Conservation (phyloP, 768 basidiomycete species). For the Antrodiella citrinella region DNA sequence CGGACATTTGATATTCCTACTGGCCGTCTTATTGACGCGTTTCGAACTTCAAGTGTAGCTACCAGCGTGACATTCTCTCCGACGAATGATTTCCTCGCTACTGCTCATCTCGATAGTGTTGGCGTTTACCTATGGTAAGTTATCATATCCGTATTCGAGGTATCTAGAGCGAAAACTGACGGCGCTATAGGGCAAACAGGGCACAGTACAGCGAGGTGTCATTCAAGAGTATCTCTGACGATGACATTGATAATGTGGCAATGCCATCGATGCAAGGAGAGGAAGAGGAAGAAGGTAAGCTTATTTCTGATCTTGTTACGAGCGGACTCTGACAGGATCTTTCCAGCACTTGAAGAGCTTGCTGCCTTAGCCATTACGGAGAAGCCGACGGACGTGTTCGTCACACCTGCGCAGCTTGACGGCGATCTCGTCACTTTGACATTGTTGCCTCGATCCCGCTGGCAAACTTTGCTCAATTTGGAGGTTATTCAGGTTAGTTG, state of each 20-base stretch:
- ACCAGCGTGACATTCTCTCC: conserved; percentile 92
- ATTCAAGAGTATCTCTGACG: conserved; percentile 68
- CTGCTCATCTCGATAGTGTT: conserved; percentile 88
- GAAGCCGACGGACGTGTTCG: conserved; percentile 59
- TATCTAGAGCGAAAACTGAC: conserved; percentile 7
- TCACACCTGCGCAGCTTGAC: conserved; percentile 82
- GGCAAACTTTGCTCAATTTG: conserved; percentile 95
- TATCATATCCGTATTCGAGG: neutral
- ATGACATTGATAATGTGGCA: conserved; percentile 57
- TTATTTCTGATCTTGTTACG: neutral
- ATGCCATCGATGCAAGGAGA: conserved; percentile 83
- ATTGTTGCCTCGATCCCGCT: conserved; percentile 81
- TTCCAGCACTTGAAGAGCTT: conserved; percentile 62
- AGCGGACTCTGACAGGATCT: conserved; percentile 1
- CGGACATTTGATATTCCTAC: conserved; percentile 96
- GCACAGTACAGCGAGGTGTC: conserved; percentile 88
- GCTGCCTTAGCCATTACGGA: conserved; percentile 56
- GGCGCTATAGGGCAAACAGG: conserved; percentile 72
- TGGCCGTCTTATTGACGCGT: conserved; percentile 85
- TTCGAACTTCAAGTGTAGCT: conserved; percentile 79
- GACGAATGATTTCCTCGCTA: conserved; percentile 91
- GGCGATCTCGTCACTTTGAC: conserved; percentile 92
- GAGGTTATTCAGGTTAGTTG: conserved; percentile 79
- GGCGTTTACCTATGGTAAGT: conserved; percentile 90
- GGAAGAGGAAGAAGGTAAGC: conserved; percentile 71